phyloP scores from a whole-genome alignment of 2,329 filamentous ascomycete species.

The Rachicladosporium sp. region DNA sequence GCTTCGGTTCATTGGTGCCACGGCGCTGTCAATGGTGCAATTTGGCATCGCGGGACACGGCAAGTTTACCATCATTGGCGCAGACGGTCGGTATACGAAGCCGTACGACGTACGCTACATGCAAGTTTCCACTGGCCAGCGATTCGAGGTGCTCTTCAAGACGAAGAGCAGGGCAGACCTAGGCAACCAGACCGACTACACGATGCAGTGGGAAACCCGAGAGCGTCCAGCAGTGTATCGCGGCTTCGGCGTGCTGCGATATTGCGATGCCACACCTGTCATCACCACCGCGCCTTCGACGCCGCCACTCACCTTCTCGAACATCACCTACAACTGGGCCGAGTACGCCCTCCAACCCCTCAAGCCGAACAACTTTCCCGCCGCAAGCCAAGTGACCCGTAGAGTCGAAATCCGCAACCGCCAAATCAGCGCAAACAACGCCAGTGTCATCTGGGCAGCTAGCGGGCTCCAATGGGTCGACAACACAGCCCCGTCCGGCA shows the following conservation, averaged over 20 bases:
- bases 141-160: slow-evolving; percentile 45
- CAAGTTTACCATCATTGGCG: slow-evolving; percentile 46
- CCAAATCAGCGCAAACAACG: slow-evolving; percentile 7
- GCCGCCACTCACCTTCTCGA: slow-evolving; percentile 21
- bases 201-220: slow-evolving; percentile 39
- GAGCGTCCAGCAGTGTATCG: slow-evolving; percentile 35
- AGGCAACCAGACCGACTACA: slow-evolving; percentile 25
- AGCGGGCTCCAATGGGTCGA: slow-evolving; percentile 16
- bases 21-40: slow-evolving; percentile 42
- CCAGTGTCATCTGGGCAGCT: slow-evolving; percentile 11
- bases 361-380: slow-evolving; percentile 21
- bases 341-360: slow-evolving; percentile 28
- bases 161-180: slow-evolving; percentile 40
- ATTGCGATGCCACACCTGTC: slow-evolving; percentile 17
- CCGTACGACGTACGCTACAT: slow-evolving; percentile 36
- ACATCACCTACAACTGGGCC: slow-evolving; percentile 19
- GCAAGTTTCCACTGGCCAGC: slow-evolving; percentile 46
- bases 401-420: slow-evolving; percentile 22
- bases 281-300: slow-evolving; percentile 10
- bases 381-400: slow-evolving; percentile 22
- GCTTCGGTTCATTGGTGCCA: slow-evolving; percentile 47
- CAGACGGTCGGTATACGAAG: slow-evolving; percentile 39
- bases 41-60: slow-evolving; percentile 46
- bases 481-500: slow-evolving; percentile 2
- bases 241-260: slow-evolving; percentile 40